These are phyloP conservation scores for Aspergillus leporis DNA, from an alignment of 495 filamentous ascomycete species.

Conservation along the genomic window DNA sequence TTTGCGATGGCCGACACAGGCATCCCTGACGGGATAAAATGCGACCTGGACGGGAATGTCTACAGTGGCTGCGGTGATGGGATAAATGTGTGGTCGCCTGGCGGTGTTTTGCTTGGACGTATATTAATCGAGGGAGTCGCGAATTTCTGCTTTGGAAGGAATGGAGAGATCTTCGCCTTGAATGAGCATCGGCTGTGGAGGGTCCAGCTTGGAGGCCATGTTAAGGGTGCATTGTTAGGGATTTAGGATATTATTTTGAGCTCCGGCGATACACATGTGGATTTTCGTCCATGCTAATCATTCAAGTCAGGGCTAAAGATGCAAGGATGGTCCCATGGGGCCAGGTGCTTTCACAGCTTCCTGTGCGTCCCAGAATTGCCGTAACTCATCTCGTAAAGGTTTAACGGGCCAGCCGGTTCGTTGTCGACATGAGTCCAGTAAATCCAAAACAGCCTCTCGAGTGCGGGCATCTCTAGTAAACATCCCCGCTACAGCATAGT, in stretches of 20 bases:
- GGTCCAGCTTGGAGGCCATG: slow-evolving; percentile 29
- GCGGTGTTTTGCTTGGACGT: slow-evolving; percentile 57
- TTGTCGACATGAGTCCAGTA: slow-evolving; percentile 20
- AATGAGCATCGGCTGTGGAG: slow-evolving; percentile 45
- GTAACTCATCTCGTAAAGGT: slow-evolving; percentile 22
- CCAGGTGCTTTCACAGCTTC: neutral
- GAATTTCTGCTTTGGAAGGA: slow-evolving; percentile 47
- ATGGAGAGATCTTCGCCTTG: slow-evolving; percentile 42
- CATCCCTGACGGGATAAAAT: slow-evolving; percentile 62
- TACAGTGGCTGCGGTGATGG: slow-evolving; percentile 62
- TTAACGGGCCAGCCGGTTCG: slow-evolving; percentile 25
- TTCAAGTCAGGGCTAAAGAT: no score
- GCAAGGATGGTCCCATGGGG: no score
- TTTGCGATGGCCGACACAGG: slow-evolving; percentile 59
- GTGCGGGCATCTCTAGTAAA: slow-evolving; percentile 16
- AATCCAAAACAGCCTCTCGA: slow-evolving; percentile 21
- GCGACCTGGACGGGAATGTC: slow-evolving; percentile 59
- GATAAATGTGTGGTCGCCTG: slow-evolving; percentile 60
- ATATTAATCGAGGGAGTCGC: slow-evolving; percentile 46
- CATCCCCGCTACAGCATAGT: slow-evolving; percentile 18
- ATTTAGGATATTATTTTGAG: neutral
- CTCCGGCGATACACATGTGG: neutral
- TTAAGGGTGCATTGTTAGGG: slow-evolving; percentile 35
- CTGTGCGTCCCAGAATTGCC: slow-evolving; percentile 17
- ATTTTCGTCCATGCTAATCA: neutral